Evolutionary conservation across 768 basidiomycete genomes (phyloP).

Genomic region (Lyophyllum atratum): DNA sequence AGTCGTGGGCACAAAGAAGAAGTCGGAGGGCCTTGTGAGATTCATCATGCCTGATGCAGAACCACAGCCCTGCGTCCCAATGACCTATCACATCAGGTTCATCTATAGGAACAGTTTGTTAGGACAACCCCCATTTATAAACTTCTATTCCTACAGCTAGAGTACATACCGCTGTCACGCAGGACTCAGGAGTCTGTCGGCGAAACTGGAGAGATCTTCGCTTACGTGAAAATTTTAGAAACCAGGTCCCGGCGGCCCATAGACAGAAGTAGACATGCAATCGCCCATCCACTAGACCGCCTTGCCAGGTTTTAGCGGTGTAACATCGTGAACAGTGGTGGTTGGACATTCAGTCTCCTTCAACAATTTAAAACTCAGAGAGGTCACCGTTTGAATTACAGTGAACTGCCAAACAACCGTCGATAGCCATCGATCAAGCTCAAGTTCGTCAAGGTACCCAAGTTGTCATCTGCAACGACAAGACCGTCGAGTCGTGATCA

Average conservation of each 20-base stretch:
- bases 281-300: too few species aligned
- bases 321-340: too few species aligned
- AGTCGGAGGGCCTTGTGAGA: background rate
- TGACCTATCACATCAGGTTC: background rate
- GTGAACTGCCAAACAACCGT: background rate
- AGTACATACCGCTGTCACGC: background rate
- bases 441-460: background rate
- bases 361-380: constrained; percentile 13
- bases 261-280: too few species aligned
- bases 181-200: too few species aligned
- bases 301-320: too few species aligned
- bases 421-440: background rate
- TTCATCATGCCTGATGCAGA: constrained; percentile 1
- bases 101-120: background rate
- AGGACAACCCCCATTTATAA: background rate
- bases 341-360: background rate
- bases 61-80: background rate
- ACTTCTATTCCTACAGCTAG: background rate
- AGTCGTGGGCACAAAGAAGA: background rate
- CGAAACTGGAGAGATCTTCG: background rate
- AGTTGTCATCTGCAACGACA: background rate
- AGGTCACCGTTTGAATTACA: constrained; percentile 10
- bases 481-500: background rate
- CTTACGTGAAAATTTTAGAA: background rate
- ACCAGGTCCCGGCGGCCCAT: background rate